Evolutionary conservation across 2,329 filamentous ascomycete genomes (phyloP).

Genomic region (Hypomyces perniciosus): DNA sequence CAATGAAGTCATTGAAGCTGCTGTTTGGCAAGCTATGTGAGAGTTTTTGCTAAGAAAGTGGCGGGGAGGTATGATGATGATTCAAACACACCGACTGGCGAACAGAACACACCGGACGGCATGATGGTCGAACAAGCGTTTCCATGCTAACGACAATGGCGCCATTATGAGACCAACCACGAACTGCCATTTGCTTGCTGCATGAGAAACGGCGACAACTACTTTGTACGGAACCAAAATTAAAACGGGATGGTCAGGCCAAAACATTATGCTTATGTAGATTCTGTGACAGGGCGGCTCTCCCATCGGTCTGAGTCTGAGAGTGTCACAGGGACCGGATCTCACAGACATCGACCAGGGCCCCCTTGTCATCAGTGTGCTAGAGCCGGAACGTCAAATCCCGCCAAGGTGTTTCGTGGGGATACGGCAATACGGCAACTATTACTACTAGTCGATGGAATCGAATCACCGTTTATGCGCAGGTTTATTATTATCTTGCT

Average conservation of each 20-base stretch:
- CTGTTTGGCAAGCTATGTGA: too few species aligned
- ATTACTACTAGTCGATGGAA: constrained; percentile 16
- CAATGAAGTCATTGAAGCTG: too few species aligned
- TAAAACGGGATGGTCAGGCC: constrained; percentile 13
- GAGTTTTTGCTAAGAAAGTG: too few species aligned
- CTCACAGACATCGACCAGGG: constrained; percentile 15
- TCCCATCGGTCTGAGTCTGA: background rate
- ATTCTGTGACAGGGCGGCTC: constrained; percentile 15
- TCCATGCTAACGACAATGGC: too few species aligned
- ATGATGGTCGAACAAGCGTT: too few species aligned
- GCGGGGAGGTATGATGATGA: too few species aligned
- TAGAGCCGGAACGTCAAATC: constrained; percentile 14
- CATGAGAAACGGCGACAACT: constrained; percentile 5
- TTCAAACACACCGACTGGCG: background rate
- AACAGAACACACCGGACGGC: too few species aligned
- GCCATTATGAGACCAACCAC: too few species aligned
- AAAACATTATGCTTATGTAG: constrained; percentile 18
- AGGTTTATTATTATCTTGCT: constrained; percentile 9
- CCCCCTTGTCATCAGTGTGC: constrained; percentile 1
- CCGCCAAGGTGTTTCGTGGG: constrained; percentile 18
- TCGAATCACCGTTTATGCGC: constrained; percentile 5
- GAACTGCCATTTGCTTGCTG: background rate
- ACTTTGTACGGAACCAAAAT: background rate
- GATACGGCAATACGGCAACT: constrained; percentile 11
- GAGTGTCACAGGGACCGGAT: constrained; percentile 25